Percentiles rank a stretch among this genome's conserved stretches.
Conservation (phyloP, 1,139 yeast species). For the Sugiyamaella pinicola region DNA sequence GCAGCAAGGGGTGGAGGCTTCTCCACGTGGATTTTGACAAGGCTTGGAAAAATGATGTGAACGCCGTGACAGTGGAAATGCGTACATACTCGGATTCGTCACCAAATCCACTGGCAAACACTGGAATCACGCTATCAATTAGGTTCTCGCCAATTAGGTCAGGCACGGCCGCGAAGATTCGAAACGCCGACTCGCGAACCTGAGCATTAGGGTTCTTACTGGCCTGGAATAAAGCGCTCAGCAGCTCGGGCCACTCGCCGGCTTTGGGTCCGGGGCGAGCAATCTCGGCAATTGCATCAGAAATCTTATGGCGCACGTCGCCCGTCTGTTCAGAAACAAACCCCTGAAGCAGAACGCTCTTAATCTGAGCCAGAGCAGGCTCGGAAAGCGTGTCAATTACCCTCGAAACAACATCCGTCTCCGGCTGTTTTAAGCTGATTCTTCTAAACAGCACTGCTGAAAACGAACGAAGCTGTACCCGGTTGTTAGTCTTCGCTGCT, state of each 20-base stretch:
- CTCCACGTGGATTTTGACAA: conserved; percentile 81
- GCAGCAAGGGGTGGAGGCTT: conserved; percentile 72
- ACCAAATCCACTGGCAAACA: conserved; percentile 77
- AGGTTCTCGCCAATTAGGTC: conserved; percentile 59
- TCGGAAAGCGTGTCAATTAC: conserved; percentile 71
- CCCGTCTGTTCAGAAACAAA: conserved; percentile 66
- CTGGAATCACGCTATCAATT: conserved; percentile 54
- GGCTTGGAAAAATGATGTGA: conserved; percentile 83
- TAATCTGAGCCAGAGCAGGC: conserved; percentile 62
- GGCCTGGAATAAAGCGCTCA: conserved; percentile 75
- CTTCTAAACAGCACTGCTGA: conserved; percentile 89
- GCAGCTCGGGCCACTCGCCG: conserved; percentile 69
- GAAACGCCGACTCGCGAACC: conserved; percentile 85
- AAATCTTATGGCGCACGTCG: conserved; percentile 82
- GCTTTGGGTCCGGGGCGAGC: conserved; percentile 48
- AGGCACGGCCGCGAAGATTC: conserved; percentile 86
- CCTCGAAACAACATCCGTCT: conserved; percentile 66
- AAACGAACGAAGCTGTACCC: conserved; percentile 51
- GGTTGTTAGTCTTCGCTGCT: not conserved
- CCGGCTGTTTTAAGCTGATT: conserved; percentile 77
- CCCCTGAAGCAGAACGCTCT: conserved; percentile 69
- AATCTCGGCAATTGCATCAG: conserved; percentile 93
- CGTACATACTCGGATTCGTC: conserved; percentile 81
- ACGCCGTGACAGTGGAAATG: conserved; percentile 89
- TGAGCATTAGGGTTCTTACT: conserved; percentile 63